Percentiles rank a stretch among this genome's conserved stretches.
Conservation (phyloP, 768 basidiomycete genomes). For the Chalciporus pseudorubinellus region DNA sequence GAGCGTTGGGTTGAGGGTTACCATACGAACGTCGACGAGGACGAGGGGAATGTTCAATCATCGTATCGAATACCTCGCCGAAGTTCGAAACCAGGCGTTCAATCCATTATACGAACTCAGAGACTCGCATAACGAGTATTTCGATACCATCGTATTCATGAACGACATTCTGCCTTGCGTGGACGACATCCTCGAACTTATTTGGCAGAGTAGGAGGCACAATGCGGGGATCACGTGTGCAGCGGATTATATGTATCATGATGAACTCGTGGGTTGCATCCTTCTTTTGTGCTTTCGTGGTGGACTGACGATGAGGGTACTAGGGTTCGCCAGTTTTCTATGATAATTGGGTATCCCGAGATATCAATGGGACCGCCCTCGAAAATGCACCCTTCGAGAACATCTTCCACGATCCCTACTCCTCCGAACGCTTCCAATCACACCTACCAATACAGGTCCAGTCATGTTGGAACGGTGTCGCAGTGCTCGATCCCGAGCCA, state of each 20-base stretch:
- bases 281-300: neutral
- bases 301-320: neutral
- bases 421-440: slow-evolving; percentile 77
- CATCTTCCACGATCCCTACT: slow-evolving; percentile 84
- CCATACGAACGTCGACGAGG: slow-evolving; percentile 89
- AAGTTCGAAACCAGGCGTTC: slow-evolving; percentile 98
- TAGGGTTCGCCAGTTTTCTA: slow-evolving; percentile 91
- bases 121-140: slow-evolving; percentile 89
- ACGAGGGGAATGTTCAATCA: slow-evolving; percentile 97
- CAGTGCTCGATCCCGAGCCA: slow-evolving; percentile 91
- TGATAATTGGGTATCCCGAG: slow-evolving; percentile 97
- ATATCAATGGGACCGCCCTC: slow-evolving; percentile 97
- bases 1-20: slow-evolving; percentile 87
- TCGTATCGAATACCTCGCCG: slow-evolving; percentile 99
- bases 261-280: slow-evolving; percentile 67
- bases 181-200: slow-evolving; percentile 95
- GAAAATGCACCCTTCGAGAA: slow-evolving; percentile 97
- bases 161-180: slow-evolving; percentile 98
- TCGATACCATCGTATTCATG: slow-evolving; percentile 98
- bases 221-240: slow-evolving; percentile 99
- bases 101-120: slow-evolving; percentile 93
- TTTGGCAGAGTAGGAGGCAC: slow-evolving; percentile 89
- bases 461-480: slow-evolving; percentile 98
- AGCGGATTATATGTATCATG: slow-evolving; percentile 98
- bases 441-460: slow-evolving; percentile 97